Evolutionary conservation across 768 basidiomycete genomes (phyloP), one percentile per base, ranked within the genome.

Genomic region (Trametes punicea): DNA sequence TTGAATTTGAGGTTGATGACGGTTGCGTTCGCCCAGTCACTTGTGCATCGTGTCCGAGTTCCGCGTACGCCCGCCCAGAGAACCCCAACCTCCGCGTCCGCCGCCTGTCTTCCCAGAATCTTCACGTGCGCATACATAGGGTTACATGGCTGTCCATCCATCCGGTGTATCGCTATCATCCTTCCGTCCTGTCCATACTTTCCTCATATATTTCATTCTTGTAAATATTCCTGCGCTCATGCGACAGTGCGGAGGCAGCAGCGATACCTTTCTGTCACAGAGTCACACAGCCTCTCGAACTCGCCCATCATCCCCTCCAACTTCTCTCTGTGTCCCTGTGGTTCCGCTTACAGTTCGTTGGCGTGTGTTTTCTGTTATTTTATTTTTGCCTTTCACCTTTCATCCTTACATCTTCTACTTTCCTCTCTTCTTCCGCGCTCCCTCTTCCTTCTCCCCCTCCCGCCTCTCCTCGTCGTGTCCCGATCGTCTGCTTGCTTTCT

Each of bases 11-110:
- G 27, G 54, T 54, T 65, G 38, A 64, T 51, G 48, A 34, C 2
- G 45, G 1, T 47, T 49, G 49, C 56, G 23, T 42, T 36, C 46
- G 65, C 59, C 31, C 61, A 92, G 90, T 68, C 90, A 93, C 66
- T 72, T 93, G 54, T 84, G 81, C 59, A 77, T 92, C 57, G 75
- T 81, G 59, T 73, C 79, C 66, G 85, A 91, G 70, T 90, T 93
- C 77, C 83, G 90, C 55, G 81, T 93, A 57, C 90, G 87, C 65
- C 86, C 85, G 6, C 88, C 82, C 26, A 78, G 82, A 68, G 84
- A 80, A 16, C 62, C 68, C 16, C 67, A 56, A 46, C 65, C 63
- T 21, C 64, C 67, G 27, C 74, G 72, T 30, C 69, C 75, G 3
- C 68, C 71, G n/a, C 71, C 72, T 8, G 65, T 73, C 23, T 75